These are phyloP conservation scores for Pythium vanterpoolii DNA, from an alignment of 352 stramenopile genomes.

Conservation along the genomic window DNA sequence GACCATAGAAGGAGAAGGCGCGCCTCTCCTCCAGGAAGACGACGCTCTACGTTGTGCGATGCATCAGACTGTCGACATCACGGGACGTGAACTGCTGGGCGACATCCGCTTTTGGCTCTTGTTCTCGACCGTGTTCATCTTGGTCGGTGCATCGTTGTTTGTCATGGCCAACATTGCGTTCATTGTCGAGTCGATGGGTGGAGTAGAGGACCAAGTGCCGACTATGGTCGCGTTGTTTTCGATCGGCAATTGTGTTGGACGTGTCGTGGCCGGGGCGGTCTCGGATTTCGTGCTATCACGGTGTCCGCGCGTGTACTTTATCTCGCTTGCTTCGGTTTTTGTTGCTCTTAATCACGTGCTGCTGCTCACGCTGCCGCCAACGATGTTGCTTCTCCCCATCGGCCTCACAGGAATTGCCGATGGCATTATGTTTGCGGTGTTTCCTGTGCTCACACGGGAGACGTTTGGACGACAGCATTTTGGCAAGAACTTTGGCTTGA, in stretches of 20 bases:
- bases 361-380: constrained; percentile 47
- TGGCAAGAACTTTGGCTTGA: constrained; percentile 76
- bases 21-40: not conserved
- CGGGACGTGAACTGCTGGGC: constrained; percentile 36
- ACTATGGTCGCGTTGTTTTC: constrained; percentile 72
- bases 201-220: constrained; percentile 46
- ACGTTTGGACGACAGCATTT: constrained; percentile 69
- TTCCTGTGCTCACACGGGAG: constrained; percentile 66
- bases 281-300: constrained; percentile 54
- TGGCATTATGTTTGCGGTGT: constrained; percentile 70
- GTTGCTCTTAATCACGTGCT: constrained; percentile 52
- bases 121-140: constrained; percentile 66
- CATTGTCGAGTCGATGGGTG: constrained; percentile 58
- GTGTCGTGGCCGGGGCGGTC: constrained; percentile 48
- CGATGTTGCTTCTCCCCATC: constrained; percentile 49
- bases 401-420: constrained; percentile 57
- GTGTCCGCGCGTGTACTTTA: constrained; percentile 58
- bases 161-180: constrained; percentile 82
- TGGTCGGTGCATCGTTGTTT: constrained; percentile 70
- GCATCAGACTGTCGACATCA: constrained; percentile 27
- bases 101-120: constrained; percentile 67
- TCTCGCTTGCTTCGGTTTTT: constrained; percentile 51
- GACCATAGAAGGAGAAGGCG: not conserved
- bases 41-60: not conserved
- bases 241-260: constrained; percentile 55